Evolutionary conservation across 139 green algal genomes (phyloP).

Genomic region (Coccomyxa sp.): DNA sequence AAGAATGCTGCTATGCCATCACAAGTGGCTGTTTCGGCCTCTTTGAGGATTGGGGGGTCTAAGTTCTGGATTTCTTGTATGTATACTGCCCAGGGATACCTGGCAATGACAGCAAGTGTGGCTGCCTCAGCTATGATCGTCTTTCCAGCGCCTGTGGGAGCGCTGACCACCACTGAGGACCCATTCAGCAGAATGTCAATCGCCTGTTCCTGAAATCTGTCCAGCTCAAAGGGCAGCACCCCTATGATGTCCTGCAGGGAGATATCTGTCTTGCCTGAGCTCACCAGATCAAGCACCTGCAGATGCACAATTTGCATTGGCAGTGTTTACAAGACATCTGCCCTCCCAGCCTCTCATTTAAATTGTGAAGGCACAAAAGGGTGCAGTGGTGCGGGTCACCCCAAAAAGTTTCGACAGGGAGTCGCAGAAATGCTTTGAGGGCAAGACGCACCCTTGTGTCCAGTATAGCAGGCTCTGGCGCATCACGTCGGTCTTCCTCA

Average conservation of each 20-base stretch:
- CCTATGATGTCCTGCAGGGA: neutral
- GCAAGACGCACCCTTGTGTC: neutral
- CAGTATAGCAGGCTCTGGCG: neutral
- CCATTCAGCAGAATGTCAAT: constrained; percentile 62
- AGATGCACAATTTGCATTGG: neutral
- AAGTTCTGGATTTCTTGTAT: too few species aligned
- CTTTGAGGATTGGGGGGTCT: too few species aligned
- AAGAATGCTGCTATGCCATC: neutral
- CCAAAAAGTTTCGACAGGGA: neutral
- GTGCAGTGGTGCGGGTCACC: neutral
- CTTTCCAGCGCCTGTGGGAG: constrained; percentile 95
- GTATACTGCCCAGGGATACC: constrained; percentile 10
- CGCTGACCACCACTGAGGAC: constrained; percentile 81
- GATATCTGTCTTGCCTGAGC: neutral
- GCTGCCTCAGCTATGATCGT: constrained; percentile 93
- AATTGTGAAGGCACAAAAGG: neutral
- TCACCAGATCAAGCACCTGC: neutral
- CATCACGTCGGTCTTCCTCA: too few species aligned
- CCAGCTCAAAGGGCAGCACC: constrained; percentile 64
- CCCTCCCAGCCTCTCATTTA: neutral
- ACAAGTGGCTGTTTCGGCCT: neutral
- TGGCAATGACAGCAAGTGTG: constrained; percentile 61
- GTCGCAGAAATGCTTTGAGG: neutral
- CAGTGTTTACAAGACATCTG: neutral
- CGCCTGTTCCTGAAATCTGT: constrained; percentile 64